Evolutionary conservation across 495 filamentous ascomycete genomes (phyloP), one percentile per base, ranked within the genome.

Genomic region (Cudoniella acicularis): DNA sequence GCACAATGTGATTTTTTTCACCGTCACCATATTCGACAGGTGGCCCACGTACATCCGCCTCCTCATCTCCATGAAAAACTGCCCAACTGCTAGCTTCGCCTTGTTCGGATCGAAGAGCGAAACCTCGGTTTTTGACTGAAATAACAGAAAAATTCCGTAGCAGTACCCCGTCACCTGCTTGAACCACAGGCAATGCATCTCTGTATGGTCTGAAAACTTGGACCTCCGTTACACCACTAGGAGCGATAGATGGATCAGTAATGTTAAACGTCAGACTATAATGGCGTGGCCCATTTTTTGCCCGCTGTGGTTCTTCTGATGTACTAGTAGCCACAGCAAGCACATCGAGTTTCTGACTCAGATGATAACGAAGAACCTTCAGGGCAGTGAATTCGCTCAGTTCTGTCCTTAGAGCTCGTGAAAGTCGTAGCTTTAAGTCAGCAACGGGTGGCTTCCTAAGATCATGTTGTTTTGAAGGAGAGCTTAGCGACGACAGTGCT

Each of bases 191-290:
- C 1, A 98, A 74, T 0, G 84, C 81, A 11, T 81, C 79, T 63
- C 85, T 86, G 66, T 87, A 84, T 0, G 90, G 87, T 3, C 90
- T 82, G 69, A 89, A 89, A 16, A 96, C 75, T 56, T 88, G 84
- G 0, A 90, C 89, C 59, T 82, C 76, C 1, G 71, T 72, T 1
- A 82, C 79, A 0, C 61, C 53, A 21, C 62, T 64, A 0, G 79
- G 78, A 0, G 73, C 75, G 10, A 75, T 72, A 0, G 82, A 79
- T 17, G 81, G 79, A 68, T 95, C 91, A 0, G 86, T 87, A 54
- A 95, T 74, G 40, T 81, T 79, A 47, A 94, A 79, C 20, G 83
- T 82, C 55, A 89, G 75, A 66, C 80, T 77, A 69, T 83, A 92
- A 65, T 95, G 87, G 56, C 81, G 77, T 4, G 86, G 84, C 1